A percentile compares a stretch with the other conserved stretches of the same genome.
phyloP scores from a whole-genome alignment of 2,329 filamentous ascomycete species.

The Xylariaceae sp. region DNA sequence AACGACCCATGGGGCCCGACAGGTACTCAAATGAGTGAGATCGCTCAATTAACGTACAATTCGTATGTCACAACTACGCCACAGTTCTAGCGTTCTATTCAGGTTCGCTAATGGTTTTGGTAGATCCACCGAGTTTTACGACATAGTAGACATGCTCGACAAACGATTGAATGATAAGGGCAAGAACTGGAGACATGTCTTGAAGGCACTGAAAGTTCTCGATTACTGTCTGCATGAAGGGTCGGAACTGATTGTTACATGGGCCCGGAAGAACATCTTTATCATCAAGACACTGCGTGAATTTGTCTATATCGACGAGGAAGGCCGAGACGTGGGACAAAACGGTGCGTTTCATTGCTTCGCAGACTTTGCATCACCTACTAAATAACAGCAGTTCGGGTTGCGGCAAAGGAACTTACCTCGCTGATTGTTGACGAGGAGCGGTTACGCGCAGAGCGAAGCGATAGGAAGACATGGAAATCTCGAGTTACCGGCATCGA shows the following conservation, averaged over 20 bases:
- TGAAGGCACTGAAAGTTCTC: conserved; percentile 96
- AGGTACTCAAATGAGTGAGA: conserved; percentile 98
- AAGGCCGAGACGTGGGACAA: conserved; percentile 92
- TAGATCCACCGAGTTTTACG: conserved; percentile 96
- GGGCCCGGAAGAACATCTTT: conserved; percentile 97
- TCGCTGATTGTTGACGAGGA: conserved; percentile 93
- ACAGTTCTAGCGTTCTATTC: background rate
- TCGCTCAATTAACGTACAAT: conserved; percentile 96
- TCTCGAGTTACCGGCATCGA: conserved; percentile 93
- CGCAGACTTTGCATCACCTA: conserved; percentile 26
- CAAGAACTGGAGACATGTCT: conserved; percentile 98
- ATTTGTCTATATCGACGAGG: conserved; percentile 96
- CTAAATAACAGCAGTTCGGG: conserved; percentile 71
- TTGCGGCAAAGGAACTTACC: conserved; percentile 95
- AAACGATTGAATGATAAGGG: conserved; percentile 98
- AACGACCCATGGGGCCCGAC: conserved; percentile 99
- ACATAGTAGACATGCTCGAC: conserved; percentile 99
- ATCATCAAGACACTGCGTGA: conserved; percentile 98
- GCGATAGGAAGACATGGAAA: conserved; percentile 94
- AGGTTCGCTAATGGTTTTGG: conserved; percentile 27
- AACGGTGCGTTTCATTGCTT: conserved; percentile 71
- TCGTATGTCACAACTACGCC: conserved; percentile 67
- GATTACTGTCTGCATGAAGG: conserved; percentile 98
- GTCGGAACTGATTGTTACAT: conserved; percentile 94
- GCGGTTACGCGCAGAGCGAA: conserved; percentile 84